These are phyloP conservation scores for Sequoiadendron giganteum DNA, from an alignment of 75 land plant species.

Conservation along the genomic window DNA sequence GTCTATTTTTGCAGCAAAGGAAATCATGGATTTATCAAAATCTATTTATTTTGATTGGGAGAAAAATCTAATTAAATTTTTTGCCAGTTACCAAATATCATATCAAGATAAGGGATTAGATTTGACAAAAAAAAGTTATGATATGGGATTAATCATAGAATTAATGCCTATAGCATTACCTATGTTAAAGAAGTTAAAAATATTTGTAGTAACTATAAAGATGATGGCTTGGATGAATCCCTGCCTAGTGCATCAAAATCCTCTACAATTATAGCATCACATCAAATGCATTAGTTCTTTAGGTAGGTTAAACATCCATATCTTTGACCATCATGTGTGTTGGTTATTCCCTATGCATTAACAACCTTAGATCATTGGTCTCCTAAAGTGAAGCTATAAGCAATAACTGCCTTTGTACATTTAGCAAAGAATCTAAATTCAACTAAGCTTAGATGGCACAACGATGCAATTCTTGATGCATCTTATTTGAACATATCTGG, in stretches of 20 bases:
- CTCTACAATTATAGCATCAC: slow-evolving; percentile 8
- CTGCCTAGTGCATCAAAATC: not conserved
- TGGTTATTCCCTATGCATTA: no score
- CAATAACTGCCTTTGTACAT: no score
- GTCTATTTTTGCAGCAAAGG: not conserved
- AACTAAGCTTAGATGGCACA: no score
- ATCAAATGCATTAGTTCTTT: slow-evolving; percentile 8
- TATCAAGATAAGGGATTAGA: not conserved
- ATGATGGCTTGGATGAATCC: not conserved
- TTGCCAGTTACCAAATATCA: not conserved
- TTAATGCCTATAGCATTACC: slow-evolving; percentile 5
- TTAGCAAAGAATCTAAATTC: no score
- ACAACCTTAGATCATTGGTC: no score
- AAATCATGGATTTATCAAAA: not conserved
- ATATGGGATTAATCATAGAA: slow-evolving; percentile 5
- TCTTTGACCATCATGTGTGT: no score
- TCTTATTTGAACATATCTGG: no score
- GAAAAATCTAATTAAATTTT: not conserved
- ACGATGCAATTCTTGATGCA: no score
- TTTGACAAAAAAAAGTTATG: not conserved
- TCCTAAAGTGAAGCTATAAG: no score
- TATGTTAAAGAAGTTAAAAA: not conserved
- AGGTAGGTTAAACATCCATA: not conserved
- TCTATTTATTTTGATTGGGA: not conserved
- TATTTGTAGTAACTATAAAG: slow-evolving; percentile 5